phyloP scores from a whole-genome alignment of 331 rosid genomes.

The Rhamnella rubrinervis region DNA sequence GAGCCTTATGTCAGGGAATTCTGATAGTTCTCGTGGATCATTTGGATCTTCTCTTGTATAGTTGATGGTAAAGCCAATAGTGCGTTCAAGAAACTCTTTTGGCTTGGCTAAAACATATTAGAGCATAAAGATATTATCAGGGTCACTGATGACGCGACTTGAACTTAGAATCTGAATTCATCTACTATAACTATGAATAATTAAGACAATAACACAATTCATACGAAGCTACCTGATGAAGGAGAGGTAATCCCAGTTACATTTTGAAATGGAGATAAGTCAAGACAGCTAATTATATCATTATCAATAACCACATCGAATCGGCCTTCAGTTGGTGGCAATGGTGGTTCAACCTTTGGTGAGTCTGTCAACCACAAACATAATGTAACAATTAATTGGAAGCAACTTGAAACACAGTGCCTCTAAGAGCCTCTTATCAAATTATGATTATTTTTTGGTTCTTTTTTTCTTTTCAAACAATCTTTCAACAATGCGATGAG shows the following conservation, averaged over 20 bases:
- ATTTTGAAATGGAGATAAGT: conserved; percentile 66
- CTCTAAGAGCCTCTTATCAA: no score
- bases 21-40: conserved; percentile 77
- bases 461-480: no score
- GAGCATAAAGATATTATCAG: conserved; percentile 17
- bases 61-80: conserved; percentile 79
- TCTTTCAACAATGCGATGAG: no score
- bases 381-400: neutral
- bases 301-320: conserved; percentile 65
- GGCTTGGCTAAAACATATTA: conserved; percentile 54
- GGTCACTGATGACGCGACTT: conserved; percentile 18
- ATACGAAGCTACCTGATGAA: conserved; percentile 46
- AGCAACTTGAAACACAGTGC: no score
- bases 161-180: neutral
- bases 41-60: conserved; percentile 67
- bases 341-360: conserved; percentile 57
- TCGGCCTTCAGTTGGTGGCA: conserved; percentile 88
- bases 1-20: conserved; percentile 78
- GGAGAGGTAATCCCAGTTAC: conserved; percentile 78
- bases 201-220: neutral
- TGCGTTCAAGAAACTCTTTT: conserved; percentile 64
- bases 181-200: neutral
- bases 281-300: conserved; percentile 57
- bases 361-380: conserved; percentile 42
- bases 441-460: no score